Evolutionary conservation across 169 alveolate genomes (phyloP), one percentile per base, ranked within the genome.

Genomic region (Cryptosporidium felis): DNA sequence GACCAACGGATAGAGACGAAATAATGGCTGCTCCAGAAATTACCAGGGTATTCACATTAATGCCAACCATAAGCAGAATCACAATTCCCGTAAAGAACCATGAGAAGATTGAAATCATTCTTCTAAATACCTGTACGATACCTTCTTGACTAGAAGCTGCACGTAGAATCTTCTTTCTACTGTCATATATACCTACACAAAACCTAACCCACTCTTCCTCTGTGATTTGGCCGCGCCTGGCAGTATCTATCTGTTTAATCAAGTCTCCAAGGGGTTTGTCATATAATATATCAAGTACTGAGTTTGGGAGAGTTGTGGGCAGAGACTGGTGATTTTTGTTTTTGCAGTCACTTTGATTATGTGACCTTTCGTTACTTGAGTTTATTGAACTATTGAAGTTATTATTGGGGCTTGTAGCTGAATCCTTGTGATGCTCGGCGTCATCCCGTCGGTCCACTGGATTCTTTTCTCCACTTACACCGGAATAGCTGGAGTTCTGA

Each of bases 21-120:
- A 93, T 80, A 58, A 94, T 85, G 0, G 96, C 96, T 16, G 96
- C 96, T 0, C 96, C 96, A 4, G 96, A 93, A 6, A 93, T 95
- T 16, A 94, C 93, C 51, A 94, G 89, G 18, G 95, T 93, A 88
- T 94, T 95, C 3, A 92, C 92, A 23, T 94, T 90, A 10, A 94
- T 92, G 3, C 96, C 96, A 61, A 92, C 91, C 59, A 93, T 90
- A 58, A 92, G 89, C 40, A 94, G 89, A 60, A 93, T 80, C 21
- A 89, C 89, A 56, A 93, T 94, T 0, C 90, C 80, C 3, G 95
- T 92, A 18, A 91, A 42, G 67, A 92, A 63, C 91, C 95, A 91
- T 62, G 94, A 60, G 47, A 89, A 89, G 28, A 89, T 91, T 6
- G 96, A 93, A 81, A 93, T 66, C 81, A 93, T 66, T 49, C 96